Conservation (phyloP, 495 filamentous ascomycete genomes). For the Penicillium lividum region DNA sequence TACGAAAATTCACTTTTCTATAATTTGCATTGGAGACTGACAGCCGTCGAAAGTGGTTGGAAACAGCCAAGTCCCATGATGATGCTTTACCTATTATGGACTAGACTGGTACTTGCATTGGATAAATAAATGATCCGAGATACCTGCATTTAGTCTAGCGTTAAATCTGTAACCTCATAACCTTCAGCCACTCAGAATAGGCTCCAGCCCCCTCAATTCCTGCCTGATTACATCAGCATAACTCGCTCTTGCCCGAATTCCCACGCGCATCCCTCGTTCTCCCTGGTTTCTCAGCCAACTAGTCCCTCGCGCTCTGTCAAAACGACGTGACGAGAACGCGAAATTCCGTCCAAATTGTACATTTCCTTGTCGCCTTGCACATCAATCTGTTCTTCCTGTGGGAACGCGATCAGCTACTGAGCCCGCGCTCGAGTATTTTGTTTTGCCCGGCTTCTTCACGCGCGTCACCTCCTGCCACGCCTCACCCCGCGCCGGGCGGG, state of each 20-base stretch:
- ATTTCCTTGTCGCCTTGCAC: slow-evolving; percentile 1
- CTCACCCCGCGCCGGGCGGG: slow-evolving; percentile 46
- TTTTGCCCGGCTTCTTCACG: slow-evolving; percentile 34
- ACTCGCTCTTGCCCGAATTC: slow-evolving; percentile 27
- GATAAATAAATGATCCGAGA: slow-evolving; percentile 21
- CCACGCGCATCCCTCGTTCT: slow-evolving; percentile 30
- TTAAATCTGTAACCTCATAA: no score
- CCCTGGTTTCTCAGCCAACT: slow-evolving; percentile 31
- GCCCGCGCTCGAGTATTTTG: slow-evolving; percentile 28
- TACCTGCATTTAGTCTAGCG: slow-evolving; percentile 20
- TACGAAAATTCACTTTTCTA: neutral
- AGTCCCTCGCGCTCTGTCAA: slow-evolving; percentile 24
- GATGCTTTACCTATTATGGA: slow-evolving; percentile 35
- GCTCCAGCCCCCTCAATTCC: slow-evolving; percentile 29
- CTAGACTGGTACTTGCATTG: slow-evolving; percentile 26
- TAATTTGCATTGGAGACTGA: slow-evolving; percentile 4
- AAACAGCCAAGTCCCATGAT: slow-evolving; percentile 31
- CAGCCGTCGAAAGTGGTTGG: slow-evolving; percentile 17
- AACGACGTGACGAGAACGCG: slow-evolving; percentile 23
- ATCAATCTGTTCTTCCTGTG: neutral
- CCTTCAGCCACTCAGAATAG: slow-evolving; percentile 1
- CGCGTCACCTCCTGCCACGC: slow-evolving; percentile 43
- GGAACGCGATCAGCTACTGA: slow-evolving; percentile 14
- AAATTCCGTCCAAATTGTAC: slow-evolving; percentile 7
- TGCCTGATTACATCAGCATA: slow-evolving; percentile 22